A percentile compares a stretch with the other conserved stretches of the same genome.
These are phyloP conservation scores for Tremella yokohamensis DNA, from an alignment of 768 basidiomycete genomes.

Conservation along the genomic window DNA sequence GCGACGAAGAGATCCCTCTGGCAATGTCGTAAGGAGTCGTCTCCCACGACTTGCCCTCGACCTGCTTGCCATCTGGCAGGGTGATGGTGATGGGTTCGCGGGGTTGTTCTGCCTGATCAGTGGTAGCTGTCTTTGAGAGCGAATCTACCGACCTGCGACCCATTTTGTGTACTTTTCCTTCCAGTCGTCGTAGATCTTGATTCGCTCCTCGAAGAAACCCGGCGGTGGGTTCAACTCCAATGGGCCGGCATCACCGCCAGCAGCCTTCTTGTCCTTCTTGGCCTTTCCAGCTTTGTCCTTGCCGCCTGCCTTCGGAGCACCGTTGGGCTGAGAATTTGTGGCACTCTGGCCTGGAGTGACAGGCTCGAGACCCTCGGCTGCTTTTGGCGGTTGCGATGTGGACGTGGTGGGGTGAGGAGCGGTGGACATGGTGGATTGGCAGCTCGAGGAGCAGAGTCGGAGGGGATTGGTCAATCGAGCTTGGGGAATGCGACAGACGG, in stretches of 20 bases:
- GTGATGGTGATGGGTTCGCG: conserved; percentile 79
- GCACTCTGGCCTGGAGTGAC: conserved; percentile 23
- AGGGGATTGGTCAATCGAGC: too few species aligned
- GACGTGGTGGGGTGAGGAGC: conserved; percentile 49
- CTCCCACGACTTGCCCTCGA: conserved; percentile 86
- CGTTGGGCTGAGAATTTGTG: conserved; percentile 12
- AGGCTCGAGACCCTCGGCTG: conserved; percentile 25
- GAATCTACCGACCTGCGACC: conserved; percentile 63
- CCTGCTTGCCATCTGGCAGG: conserved; percentile 77
- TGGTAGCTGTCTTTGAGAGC: neutral
- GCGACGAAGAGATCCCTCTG: conserved; percentile 75
- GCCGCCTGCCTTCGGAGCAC: conserved; percentile 9
- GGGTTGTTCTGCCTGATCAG: conserved; percentile 58
- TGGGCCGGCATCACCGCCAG: conserved; percentile 28
- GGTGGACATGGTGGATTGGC: conserved; percentile 31
- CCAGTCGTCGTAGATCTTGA: conserved; percentile 82
- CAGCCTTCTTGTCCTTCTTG: conserved; percentile 48
- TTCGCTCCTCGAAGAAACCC: conserved; percentile 80
- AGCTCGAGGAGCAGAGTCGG: neutral
- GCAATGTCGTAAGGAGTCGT: conserved; percentile 90
- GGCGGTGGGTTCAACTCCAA: conserved; percentile 62
- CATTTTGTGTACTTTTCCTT: conserved; percentile 79
- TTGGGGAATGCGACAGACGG: neutral
- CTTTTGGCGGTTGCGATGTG: conserved; percentile 35
- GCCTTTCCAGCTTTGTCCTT: conserved; percentile 33